A percentile compares a stretch with the other conserved stretches of the same genome.
Conservation (phyloP, 192 early-diverging fungal species). For the Cladochytrium replicatum region DNA sequence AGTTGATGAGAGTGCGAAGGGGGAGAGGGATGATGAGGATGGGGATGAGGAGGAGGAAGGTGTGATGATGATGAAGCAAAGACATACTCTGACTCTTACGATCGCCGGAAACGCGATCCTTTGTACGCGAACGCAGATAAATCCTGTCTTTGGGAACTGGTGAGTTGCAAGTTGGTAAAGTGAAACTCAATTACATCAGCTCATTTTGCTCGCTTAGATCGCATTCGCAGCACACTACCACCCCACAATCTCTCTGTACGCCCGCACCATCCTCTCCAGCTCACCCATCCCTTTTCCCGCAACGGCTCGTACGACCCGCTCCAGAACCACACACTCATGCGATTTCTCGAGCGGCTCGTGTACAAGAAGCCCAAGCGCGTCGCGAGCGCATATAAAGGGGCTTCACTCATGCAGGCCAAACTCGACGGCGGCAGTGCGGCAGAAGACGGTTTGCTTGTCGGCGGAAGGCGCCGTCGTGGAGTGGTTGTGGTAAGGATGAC, state of each 20-base stretch:
- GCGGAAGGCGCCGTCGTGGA: conserved; percentile 46
- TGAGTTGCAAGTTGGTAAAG: conserved; percentile 25
- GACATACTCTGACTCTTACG: conserved; percentile 53
- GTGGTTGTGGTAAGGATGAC: conserved; percentile 59
- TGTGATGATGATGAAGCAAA: conserved; percentile 50
- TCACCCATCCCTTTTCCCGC: conserved; percentile 52
- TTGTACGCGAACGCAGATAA: conserved; percentile 67
- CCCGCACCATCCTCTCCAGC: conserved; percentile 57
- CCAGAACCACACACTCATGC: conserved; percentile 78
- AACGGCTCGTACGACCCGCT: conserved; percentile 58
- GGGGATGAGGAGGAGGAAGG: too few species aligned
- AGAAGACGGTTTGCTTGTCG: too few species aligned
- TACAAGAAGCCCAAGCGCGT: conserved; percentile 87
- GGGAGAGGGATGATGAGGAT: too few species aligned
- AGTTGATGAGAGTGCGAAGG: conserved; percentile 19
- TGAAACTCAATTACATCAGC: background rate
- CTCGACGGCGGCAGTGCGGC: background rate
- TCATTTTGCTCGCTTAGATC: conserved; percentile 22
- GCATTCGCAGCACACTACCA: conserved; percentile 80
- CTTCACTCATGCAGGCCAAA: conserved; percentile 54
- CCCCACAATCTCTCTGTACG: conserved; percentile 80
- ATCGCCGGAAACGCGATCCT: conserved; percentile 80
- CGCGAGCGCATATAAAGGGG: conserved; percentile 41
- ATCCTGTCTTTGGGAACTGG: conserved; percentile 87
- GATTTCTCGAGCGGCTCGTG: conserved; percentile 93